Evolutionary conservation across 2,329 filamentous ascomycete genomes (phyloP).

Genomic region (Fusarium neocosmosporiellum): DNA sequence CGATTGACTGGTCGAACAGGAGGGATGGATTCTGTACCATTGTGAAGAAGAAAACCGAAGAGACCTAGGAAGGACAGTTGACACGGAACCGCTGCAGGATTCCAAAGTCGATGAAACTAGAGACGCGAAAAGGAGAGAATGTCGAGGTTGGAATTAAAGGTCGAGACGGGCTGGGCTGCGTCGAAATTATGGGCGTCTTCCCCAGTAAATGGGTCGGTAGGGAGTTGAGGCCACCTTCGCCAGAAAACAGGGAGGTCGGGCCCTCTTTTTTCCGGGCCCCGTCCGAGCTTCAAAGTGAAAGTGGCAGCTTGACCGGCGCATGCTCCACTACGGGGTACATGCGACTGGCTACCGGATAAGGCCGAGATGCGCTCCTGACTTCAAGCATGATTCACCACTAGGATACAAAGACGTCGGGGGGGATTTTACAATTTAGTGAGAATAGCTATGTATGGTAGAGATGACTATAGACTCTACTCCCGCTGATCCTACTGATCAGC

Average conservation of each 20-base stretch:
- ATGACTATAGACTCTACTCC: slow-evolving; percentile 41
- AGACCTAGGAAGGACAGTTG: slow-evolving; percentile 30
- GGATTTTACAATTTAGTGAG: slow-evolving; percentile 48
- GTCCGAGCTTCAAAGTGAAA: slow-evolving; percentile 9
- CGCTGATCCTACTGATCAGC: slow-evolving; percentile 46
- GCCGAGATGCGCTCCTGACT: background rate
- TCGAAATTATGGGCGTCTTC: slow-evolving; percentile 43
- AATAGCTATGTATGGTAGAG: slow-evolving; percentile 47
- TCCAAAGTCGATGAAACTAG: slow-evolving; percentile 41
- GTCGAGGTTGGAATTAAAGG: slow-evolving; percentile 39
- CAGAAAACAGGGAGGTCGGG: slow-evolving; percentile 48
- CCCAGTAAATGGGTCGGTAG: slow-evolving; percentile 38
- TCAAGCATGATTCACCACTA: slow-evolving; percentile 14
- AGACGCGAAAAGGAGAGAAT: slow-evolving; percentile 34
- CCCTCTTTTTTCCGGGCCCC: slow-evolving; percentile 49
- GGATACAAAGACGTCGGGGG: slow-evolving; percentile 6
- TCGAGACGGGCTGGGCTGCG: slow-evolving; percentile 35
- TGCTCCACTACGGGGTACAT: slow-evolving; percentile 27
- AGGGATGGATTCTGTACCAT: slow-evolving; percentile 46
- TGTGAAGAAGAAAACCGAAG: slow-evolving; percentile 34
- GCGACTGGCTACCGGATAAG: slow-evolving; percentile 16
- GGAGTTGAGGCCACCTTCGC: slow-evolving; percentile 59
- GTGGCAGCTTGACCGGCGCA: background rate
- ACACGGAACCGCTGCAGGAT: slow-evolving; percentile 51
- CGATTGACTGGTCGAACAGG: slow-evolving; percentile 31